Evolutionary conservation across 1,284 basidiomycete species (phyloP).

Genomic region (Rhodotorula sp.): DNA sequence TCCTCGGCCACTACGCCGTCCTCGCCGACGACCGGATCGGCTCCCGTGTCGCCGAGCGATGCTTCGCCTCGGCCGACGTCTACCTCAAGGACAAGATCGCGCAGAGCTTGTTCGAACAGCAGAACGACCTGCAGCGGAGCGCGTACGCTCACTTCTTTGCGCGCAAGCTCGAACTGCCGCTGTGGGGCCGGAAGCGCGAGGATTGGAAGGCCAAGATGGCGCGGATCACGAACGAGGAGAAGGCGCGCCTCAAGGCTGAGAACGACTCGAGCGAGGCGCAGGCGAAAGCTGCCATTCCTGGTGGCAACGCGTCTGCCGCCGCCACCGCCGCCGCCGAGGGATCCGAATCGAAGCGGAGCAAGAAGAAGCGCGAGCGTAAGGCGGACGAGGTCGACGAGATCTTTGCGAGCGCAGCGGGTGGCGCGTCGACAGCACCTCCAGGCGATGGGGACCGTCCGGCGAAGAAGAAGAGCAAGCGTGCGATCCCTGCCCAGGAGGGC

Average conservation of each 20-base stretch:
- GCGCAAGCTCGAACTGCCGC: slow-evolving; percentile 70
- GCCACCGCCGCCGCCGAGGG: slow-evolving; percentile 1
- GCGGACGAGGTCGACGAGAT: slow-evolving; percentile 43
- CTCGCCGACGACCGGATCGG: slow-evolving; percentile 85
- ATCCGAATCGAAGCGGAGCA: slow-evolving; percentile 7
- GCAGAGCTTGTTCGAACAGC: slow-evolving; percentile 65
- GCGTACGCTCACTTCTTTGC: slow-evolving; percentile 83
- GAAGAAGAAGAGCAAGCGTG: slow-evolving; percentile 23
- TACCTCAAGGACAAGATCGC: slow-evolving; percentile 94
- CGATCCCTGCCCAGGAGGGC: slow-evolving; percentile 8
- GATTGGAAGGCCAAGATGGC: slow-evolving; percentile 66
- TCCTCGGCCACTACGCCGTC: slow-evolving; percentile 71
- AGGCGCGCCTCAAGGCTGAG: slow-evolving; percentile 14
- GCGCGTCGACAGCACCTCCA: neutral
- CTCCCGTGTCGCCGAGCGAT: slow-evolving; percentile 78
- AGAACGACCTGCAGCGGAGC: slow-evolving; percentile 67
- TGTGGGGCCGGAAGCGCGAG: slow-evolving; percentile 72
- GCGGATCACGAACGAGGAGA: slow-evolving; percentile 27
- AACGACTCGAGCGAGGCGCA: slow-evolving; percentile 2
- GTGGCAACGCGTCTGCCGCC: neutral
- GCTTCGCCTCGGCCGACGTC: slow-evolving; percentile 81
- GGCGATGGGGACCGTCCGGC: neutral
- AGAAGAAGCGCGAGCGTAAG: slow-evolving; percentile 42
- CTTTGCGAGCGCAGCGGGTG: slow-evolving; percentile 17
- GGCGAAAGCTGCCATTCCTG: slow-evolving; percentile 29